A percentile compares a stretch with the other conserved stretches of the same genome.
Evolutionary conservation across 148 eudicot genomes (phyloP).

Genomic region (Camellia lanceoleosa): DNA sequence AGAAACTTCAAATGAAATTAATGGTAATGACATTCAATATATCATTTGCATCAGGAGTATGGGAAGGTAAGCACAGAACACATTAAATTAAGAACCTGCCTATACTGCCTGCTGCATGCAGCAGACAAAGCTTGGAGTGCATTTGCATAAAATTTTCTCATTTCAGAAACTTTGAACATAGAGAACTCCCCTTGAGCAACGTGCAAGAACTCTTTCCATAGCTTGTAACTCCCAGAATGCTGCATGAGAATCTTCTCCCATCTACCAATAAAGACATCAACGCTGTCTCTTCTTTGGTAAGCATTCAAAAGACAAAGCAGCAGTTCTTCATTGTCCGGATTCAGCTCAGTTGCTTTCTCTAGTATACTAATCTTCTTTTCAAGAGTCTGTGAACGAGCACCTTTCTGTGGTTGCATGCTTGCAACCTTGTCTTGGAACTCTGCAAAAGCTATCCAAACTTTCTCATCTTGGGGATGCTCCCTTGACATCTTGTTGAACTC

Average conservation of each 20-base stretch:
- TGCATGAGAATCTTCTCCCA: conserved; percentile 85
- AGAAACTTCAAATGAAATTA: background rate
- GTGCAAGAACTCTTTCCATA: conserved; percentile 83
- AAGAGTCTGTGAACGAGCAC: conserved; percentile 86
- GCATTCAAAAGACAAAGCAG: conserved; percentile 67
- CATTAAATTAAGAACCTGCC: conserved; percentile 78
- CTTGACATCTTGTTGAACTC: conserved; percentile 85
- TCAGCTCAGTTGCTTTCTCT: conserved; percentile 90
- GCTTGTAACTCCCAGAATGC: conserved; percentile 69
- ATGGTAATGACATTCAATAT: background rate
- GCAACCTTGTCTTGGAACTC: conserved; percentile 93
- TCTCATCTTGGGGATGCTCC: conserved; percentile 75
- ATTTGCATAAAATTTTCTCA: conserved; percentile 73
- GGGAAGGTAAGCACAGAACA: conserved; percentile 11
- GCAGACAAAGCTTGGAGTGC: conserved; percentile 81
- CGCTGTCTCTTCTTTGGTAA: conserved; percentile 68
- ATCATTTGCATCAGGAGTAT: background rate
- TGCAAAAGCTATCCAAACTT: conserved; percentile 74
- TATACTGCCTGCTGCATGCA: conserved; percentile 73
- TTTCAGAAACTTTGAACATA: conserved; percentile 81
- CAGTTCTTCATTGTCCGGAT: conserved; percentile 81
- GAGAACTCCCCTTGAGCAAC: conserved; percentile 81
- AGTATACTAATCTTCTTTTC: conserved; percentile 97
- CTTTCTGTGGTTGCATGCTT: conserved; percentile 79
- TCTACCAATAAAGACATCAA: conserved; percentile 65